Evolutionary conservation across 2,329 filamentous ascomycete species (phyloP), one percentile per base, ranked within the genome.

Genomic region (Venturia asperata): DNA sequence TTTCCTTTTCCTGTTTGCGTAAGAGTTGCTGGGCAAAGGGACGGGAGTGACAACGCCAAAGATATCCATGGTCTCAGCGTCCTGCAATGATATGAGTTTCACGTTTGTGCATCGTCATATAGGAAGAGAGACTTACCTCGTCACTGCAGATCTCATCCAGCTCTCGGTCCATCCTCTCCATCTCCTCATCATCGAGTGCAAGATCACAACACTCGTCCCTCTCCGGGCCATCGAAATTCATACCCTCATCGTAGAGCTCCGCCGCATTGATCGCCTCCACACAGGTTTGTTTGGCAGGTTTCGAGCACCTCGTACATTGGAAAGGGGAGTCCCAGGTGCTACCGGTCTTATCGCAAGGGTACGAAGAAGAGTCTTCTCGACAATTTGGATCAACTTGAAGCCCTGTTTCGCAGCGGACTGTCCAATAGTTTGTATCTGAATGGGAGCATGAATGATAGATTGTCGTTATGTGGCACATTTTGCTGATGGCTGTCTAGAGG

Each of bases 81-180:
- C 60, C 60, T 62, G 27, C 39, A 43, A 30, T 9, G 7, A 62
- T n/a, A 30, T 52, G 21, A 27, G 24, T 11, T 4, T 21, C 11
- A 10, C 5, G 5, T 11, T 27, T 13, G 2, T 27, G 24, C 21
- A 52, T 21, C 1, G 21, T 27, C 9, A 27, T 52, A 27, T 43
- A 27, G 10, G 13, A 42, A 30, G 34, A 13, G 27, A n/a, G 15
- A 58, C 52, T 19, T 58, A 58, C 52, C 27, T 34, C 52, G 7
- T 37, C 52, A 19, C 52, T 58, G 27, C 52, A 34, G 15, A 34
- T 6, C n/a, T 58, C 52, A 21, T 58, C 52, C 30, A 58, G 19
- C 52, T 58, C 52, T 13, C 52, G 52, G 37, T 58, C 52, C 52
- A 58, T 58, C 52, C 52, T 58, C 52, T 58, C 52, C 27, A 58